Evolutionary conservation across 345 rosid genomes (phyloP).

Genomic region (Geranium brycei): DNA sequence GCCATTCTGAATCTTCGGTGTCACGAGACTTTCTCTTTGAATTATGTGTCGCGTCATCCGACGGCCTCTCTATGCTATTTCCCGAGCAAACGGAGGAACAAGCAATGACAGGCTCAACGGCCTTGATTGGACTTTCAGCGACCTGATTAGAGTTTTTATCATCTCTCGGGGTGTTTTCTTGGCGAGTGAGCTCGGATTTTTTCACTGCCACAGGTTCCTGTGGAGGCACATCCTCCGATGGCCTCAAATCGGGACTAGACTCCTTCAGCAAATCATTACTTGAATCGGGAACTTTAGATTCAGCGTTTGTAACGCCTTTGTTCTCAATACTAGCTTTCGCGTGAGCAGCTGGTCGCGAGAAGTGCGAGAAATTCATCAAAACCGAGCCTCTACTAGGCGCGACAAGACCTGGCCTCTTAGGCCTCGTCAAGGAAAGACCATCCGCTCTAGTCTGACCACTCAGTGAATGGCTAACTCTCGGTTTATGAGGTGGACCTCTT

Average conservation of each 20-base stretch:
- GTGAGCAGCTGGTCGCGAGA: slow-evolving; percentile 42
- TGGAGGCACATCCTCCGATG: slow-evolving; percentile 19
- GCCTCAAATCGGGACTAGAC: slow-evolving; percentile 22
- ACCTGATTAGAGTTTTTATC: slow-evolving; percentile 13
- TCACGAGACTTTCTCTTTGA: slow-evolving; percentile 53
- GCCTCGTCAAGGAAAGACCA: slow-evolving; percentile 1
- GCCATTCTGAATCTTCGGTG: slow-evolving; percentile 47
- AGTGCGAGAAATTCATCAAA: slow-evolving; percentile 48
- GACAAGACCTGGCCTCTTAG: slow-evolving; percentile 31
- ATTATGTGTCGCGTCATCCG: slow-evolving; percentile 36
- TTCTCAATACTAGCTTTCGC: slow-evolving; percentile 31
- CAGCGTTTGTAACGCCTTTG: slow-evolving; percentile 13
- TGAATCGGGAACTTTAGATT: slow-evolving; percentile 6
- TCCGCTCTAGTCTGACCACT: slow-evolving; percentile 1
- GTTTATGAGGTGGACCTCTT: slow-evolving; percentile 3
- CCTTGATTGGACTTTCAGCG: slow-evolving; percentile 26
- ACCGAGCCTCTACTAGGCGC: slow-evolving; percentile 23
- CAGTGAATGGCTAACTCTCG: slow-evolving; percentile 14
- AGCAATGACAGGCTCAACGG: slow-evolving; percentile 29
- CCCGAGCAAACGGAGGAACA: slow-evolving; percentile 79
- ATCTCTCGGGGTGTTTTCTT: slow-evolving; percentile 19
- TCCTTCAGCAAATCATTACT: slow-evolving; percentile 18
- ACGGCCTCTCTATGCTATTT: slow-evolving; percentile 42
- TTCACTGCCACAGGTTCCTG: slow-evolving; percentile 22
- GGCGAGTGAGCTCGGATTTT: slow-evolving; percentile 20